A percentile compares a stretch with the other conserved stretches of the same genome.
These are phyloP conservation scores for Schizosaccharomyces octosporus DNA, from an alignment of 805 yeast species.

Conservation along the genomic window DNA sequence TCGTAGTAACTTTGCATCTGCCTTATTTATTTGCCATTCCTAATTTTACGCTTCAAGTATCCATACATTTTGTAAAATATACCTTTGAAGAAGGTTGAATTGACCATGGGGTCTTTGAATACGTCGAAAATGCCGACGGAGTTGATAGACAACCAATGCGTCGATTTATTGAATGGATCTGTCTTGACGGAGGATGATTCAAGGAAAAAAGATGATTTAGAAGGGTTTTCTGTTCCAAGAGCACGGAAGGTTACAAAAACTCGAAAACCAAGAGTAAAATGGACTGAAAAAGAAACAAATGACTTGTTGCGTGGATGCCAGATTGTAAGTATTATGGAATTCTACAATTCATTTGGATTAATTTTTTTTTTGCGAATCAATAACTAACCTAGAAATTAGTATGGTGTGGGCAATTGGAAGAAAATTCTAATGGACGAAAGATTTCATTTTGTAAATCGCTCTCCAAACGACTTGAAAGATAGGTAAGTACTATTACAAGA, in stretches of 20 bases:
- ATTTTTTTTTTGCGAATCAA: neutral
- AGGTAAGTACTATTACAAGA: constrained; percentile 1
- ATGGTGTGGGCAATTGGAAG: constrained; percentile 22
- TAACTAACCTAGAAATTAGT: constrained; percentile 3
- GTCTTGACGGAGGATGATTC: neutral
- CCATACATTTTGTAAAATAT: no score
- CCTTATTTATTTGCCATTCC: no score
- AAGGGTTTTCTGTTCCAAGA: neutral
- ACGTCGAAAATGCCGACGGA: neutral
- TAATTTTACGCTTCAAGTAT: no score
- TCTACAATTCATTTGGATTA: neutral
- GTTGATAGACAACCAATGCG: neutral
- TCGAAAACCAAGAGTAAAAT: constrained; percentile 11
- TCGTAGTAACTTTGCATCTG: no score
- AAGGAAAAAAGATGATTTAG: neutral
- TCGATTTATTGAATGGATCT: neutral
- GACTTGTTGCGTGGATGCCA: constrained; percentile 21
- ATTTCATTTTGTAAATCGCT: constrained; percentile 19
- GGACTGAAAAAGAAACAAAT: constrained; percentile 21
- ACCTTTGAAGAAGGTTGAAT: neutral
- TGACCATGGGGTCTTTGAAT: neutral
- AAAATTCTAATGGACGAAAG: constrained; percentile 19
- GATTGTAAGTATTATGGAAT: constrained; percentile 4
- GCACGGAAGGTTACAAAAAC: neutral
- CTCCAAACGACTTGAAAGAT: constrained; percentile 23